Evolutionary conservation across 768 basidiomycete genomes (phyloP).

Genomic region (Serendipita indica): DNA sequence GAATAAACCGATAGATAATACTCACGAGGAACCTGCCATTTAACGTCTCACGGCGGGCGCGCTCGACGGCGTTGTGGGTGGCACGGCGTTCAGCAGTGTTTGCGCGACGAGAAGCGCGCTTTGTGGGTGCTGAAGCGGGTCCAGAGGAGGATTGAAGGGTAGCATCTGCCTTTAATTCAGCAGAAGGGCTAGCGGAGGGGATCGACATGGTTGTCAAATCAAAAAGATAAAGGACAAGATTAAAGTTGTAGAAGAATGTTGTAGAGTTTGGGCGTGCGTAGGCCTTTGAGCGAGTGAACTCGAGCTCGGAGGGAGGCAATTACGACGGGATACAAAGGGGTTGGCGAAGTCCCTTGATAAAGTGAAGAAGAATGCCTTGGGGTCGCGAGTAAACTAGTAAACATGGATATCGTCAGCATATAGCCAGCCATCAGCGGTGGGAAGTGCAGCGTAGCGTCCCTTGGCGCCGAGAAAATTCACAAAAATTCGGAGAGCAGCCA

Average conservation of each 20-base stretch:
- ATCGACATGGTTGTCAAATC: neutral
- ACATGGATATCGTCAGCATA: neutral
- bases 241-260: neutral
- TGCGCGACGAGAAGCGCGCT: slow-evolving; percentile 69
- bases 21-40: slow-evolving; percentile 82
- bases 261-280: neutral
- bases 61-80: slow-evolving; percentile 94
- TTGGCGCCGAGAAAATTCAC: neutral
- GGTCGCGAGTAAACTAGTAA: neutral
- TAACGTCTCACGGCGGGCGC: slow-evolving; percentile 81
- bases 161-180: neutral
- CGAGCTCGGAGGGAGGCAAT: neutral
- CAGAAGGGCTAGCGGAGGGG: neutral
- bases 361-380: slow-evolving; percentile 1
- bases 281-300: slow-evolving; percentile 3
- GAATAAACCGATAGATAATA: slow-evolving; percentile 1
- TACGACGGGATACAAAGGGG: slow-evolving; percentile 7
- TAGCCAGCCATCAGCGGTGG: too few relatives aligned
- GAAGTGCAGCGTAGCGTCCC: neutral
- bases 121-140: slow-evolving; percentile 26
- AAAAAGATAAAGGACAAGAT: neutral
- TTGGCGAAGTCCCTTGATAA: neutral
- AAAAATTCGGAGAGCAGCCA: neutral
- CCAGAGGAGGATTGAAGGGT: neutral
- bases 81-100: slow-evolving; percentile 95